phyloP scores from a whole-genome alignment of 2,329 filamentous ascomycete species.

The Pseudocercospora fijiensis region DNA sequence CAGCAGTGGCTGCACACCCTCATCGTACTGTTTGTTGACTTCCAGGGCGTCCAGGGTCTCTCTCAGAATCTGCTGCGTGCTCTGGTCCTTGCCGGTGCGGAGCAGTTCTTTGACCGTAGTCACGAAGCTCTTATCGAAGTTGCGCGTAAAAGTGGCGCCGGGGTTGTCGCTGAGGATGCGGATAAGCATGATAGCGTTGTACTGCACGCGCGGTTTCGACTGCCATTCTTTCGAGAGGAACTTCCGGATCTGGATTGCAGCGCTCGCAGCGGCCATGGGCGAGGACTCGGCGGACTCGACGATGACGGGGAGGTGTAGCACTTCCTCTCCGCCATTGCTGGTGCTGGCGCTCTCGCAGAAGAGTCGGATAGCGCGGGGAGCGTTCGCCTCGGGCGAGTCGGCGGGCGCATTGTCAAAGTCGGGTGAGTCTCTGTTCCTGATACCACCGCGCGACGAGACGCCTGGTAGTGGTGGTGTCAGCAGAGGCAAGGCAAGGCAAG shows the following conservation, averaged over 20 bases:
- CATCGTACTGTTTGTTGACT: slow-evolving; percentile 68
- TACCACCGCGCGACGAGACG: slow-evolving; percentile 7
- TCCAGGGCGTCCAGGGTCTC: slow-evolving; percentile 83
- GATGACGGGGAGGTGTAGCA: slow-evolving; percentile 86
- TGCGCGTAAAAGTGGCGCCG: slow-evolving; percentile 83
- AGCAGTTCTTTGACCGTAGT: slow-evolving; percentile 73
- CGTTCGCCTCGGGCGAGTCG: slow-evolving; percentile 66
- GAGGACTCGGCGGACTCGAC: slow-evolving; percentile 95
- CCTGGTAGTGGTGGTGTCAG: neutral
- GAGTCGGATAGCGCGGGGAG: slow-evolving; percentile 64
- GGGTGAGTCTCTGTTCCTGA: slow-evolving; percentile 8
- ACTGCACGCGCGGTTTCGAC: slow-evolving; percentile 70
- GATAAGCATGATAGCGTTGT: slow-evolving; percentile 94
- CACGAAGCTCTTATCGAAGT: slow-evolving; percentile 82
- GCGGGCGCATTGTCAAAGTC: slow-evolving; percentile 26
- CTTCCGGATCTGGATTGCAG: slow-evolving; percentile 76
- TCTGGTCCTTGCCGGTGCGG: slow-evolving; percentile 66
- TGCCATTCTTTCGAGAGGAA: slow-evolving; percentile 69
- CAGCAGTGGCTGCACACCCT: slow-evolving; percentile 67
- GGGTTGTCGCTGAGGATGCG: slow-evolving; percentile 92
- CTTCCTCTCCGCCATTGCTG: slow-evolving; percentile 73
- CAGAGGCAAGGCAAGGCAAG: neutral
- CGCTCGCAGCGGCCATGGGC: slow-evolving; percentile 77
- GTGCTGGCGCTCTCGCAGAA: slow-evolving; percentile 71
- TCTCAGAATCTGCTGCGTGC: slow-evolving; percentile 79